Conservation (phyloP, 1,284 basidiomycete species). For the Cystobasidium sp. region DNA sequence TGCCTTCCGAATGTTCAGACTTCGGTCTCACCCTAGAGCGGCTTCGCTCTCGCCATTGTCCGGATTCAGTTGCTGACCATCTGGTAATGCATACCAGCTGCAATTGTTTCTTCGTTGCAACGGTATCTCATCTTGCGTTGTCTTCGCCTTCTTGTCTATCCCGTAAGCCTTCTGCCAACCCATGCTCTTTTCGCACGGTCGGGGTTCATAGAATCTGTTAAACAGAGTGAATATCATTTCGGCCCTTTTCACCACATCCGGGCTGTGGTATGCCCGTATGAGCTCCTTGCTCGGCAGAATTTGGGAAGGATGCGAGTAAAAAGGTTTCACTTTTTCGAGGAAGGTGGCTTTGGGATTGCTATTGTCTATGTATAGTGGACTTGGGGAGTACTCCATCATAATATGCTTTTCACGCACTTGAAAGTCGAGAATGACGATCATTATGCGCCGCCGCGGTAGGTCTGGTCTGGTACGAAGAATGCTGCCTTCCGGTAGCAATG, state of each 20-base stretch:
- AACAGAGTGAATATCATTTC: slow-evolving; percentile 37
- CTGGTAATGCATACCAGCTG: slow-evolving; percentile 33
- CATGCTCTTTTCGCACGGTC: slow-evolving; percentile 6
- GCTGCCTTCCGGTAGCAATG: slow-evolving; percentile 5
- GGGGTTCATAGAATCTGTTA: background rate
- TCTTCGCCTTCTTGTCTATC: slow-evolving; percentile 21
- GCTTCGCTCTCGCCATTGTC: slow-evolving; percentile 9
- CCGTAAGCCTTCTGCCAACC: slow-evolving; percentile 35
- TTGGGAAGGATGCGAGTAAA: slow-evolving; percentile 28
- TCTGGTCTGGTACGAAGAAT: background rate
- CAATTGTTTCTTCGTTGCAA: slow-evolving; percentile 32
- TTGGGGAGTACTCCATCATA: slow-evolving; percentile 36
- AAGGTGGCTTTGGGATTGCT: background rate
- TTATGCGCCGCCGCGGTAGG: slow-evolving; percentile 13
- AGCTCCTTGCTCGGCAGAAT: background rate
- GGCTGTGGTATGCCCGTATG: background rate
- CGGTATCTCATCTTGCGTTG: slow-evolving; percentile 27
- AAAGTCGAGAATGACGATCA: slow-evolving; percentile 41
- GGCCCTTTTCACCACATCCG: background rate
- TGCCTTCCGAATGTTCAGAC: background rate
- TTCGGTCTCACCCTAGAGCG: slow-evolving; percentile 6
- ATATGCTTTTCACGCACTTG: slow-evolving; percentile 27
- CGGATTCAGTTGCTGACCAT: background rate
- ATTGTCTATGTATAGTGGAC: slow-evolving; percentile 14
- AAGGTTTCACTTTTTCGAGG: slow-evolving; percentile 13